A percentile compares a stretch with the other conserved stretches of the same genome.
Conservation (phyloP, 164 flowering plant species). For the Vitis riparia region DNA sequence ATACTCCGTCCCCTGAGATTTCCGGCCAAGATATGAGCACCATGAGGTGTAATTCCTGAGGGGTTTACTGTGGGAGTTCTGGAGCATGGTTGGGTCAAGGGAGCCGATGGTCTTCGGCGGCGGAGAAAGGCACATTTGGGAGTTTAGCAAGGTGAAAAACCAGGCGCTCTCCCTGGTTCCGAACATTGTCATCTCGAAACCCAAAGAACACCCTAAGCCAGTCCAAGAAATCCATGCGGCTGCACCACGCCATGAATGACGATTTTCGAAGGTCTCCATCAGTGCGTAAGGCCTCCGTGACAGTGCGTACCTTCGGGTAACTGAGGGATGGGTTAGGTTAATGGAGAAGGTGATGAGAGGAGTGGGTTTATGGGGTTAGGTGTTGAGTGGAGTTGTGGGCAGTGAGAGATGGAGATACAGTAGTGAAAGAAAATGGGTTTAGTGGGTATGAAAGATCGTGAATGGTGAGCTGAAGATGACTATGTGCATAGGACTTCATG, state of each 20-base stretch:
- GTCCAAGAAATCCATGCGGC: constrained; percentile 69
- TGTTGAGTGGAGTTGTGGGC: too few relatives aligned
- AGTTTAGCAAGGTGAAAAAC: too few relatives aligned
- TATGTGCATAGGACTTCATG: too few relatives aligned
- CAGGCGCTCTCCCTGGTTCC: constrained; percentile 45
- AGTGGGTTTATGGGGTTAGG: too few relatives aligned
- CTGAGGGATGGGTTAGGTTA: constrained; percentile 61
- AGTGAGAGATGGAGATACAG: too few relatives aligned
- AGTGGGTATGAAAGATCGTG: too few relatives aligned
- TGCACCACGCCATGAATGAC: constrained; percentile 47
- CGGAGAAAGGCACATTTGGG: too few relatives aligned
- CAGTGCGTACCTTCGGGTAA: constrained; percentile 85
- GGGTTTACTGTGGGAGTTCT: constrained; percentile 59
- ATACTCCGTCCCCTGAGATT: constrained; percentile 28
- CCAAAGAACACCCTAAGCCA: constrained; percentile 87
- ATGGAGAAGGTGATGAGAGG: too few relatives aligned
- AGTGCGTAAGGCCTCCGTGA: constrained; percentile 56
- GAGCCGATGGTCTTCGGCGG: constrained; percentile 22
- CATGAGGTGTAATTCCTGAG: constrained; percentile 55
- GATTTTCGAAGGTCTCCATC: constrained; percentile 31
- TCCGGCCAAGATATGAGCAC: constrained; percentile 17
- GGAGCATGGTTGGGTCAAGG: constrained; percentile 56
- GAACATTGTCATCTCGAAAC: constrained; percentile 75
- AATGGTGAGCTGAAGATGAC: too few relatives aligned
- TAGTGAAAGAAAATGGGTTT: too few relatives aligned